Base-by-base conservation (phyloP, 192 early-diverging fungal species). In the Gonapodya prolifera region DNA sequence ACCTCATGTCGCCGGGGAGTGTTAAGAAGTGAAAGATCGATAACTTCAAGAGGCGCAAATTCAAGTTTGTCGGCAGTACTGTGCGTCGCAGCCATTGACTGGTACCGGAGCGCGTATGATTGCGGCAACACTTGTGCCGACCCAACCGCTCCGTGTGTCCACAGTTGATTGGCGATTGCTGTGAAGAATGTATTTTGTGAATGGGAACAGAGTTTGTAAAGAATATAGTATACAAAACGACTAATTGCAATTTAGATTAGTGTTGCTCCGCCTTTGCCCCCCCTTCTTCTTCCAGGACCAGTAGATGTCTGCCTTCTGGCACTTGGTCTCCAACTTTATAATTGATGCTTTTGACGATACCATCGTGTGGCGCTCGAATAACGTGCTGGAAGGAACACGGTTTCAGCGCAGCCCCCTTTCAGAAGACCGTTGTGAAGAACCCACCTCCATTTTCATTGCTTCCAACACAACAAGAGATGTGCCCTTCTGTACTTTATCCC, bases 381-480 rank as follows among this genome's bases (percentile, higher is more conserved):
- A 94, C 88, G 77, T 97, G 95, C 87, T 89, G 80, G 31, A 34
- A 29, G 32, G 30, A 36, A 16, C 16, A 71, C 16, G 34, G 23
- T 34, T 36, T 30, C 78, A 29, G 13, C 69, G 69, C 34, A 77
- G 2, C 13, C 45, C 23, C 45, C 45, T 61, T 61, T 61, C 29
- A 34, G 34, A 23, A 13, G 30, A 29, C 34, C 34, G 45, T 33
- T 61, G 32, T 69, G 1, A 1, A 28, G 29, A 18, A 74, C 80
- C 2, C 35, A 90, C 89, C 89, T 98, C 96, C 96, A 98, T 98
- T 88, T 98, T 98, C 96, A 98, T 98, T 28, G 96, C 96, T 80
- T 98, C 96, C 34, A 98, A 84, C 34, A 98, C 87, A 0, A 97
- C 83, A 34, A 98, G 81, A 35, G 90, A 87, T 70, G 90, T 86